These are phyloP conservation scores for Nitzschia sp. DNA, from an alignment of 108 stramenopile species.

Conservation along the genomic window DNA sequence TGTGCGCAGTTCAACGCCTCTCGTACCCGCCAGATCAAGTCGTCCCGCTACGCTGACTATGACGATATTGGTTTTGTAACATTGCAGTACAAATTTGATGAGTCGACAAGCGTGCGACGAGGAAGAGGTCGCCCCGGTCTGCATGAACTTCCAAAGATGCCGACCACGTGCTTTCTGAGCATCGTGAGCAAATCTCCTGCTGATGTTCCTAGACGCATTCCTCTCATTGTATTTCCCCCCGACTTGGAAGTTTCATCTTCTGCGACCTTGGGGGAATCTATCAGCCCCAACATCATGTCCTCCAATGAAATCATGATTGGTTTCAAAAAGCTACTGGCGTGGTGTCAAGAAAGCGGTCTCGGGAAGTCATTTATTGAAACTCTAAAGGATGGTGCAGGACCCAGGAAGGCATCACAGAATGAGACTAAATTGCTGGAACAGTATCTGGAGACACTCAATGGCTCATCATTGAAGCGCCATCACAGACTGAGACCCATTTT, in stretches of 20 bases:
- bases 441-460: background rate
- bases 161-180: conserved; percentile 34
- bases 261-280: background rate
- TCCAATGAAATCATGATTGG: conserved; percentile 11
- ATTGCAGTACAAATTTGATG: conserved; percentile 38
- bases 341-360: conserved; percentile 32
- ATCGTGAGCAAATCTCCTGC: conserved; percentile 33
- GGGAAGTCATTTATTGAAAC: conserved; percentile 32
- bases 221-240: conserved; percentile 43
- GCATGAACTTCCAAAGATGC: background rate
- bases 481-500: conserved; percentile 44
- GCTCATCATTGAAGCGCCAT: background rate
- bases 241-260: conserved; percentile 35
- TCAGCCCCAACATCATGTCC: background rate
- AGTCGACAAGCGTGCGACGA: background rate
- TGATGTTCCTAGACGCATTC: conserved; percentile 28
- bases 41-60: conserved; percentile 11
- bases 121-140: too few relatives aligned
- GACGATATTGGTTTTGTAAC: conserved; percentile 33
- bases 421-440: conserved; percentile 18
- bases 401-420: conserved; percentile 1
- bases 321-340: conserved; percentile 27
- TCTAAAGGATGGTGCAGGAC: background rate
- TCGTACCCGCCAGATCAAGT: background rate
- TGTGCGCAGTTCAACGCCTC: conserved; percentile 46